Percentiles rank a stretch among this genome's conserved stretches.
phyloP scores from a whole-genome alignment of 768 basidiomycete species.

The Kwoniella dendrophila region DNA sequence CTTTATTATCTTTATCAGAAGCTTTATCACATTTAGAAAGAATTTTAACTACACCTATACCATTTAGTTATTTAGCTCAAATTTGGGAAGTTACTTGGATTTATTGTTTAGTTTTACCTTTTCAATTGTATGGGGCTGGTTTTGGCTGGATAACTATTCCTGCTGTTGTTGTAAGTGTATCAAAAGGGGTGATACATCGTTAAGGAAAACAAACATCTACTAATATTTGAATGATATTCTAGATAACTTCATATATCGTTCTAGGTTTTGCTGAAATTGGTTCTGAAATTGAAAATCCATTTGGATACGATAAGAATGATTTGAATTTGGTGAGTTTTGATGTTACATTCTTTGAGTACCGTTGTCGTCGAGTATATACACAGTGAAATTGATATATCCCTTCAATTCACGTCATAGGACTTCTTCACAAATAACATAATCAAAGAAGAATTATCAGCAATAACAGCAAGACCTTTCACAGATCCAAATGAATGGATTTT shows the following conservation, averaged over 20 bases:
- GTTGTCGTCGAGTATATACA: neutral
- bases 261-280: constrained; percentile 48
- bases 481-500: constrained; percentile 52
- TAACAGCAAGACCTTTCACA: constrained; percentile 49
- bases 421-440: constrained; percentile 54
- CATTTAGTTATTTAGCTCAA: constrained; percentile 50
- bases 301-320: constrained; percentile 55
- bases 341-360: too few relatives aligned
- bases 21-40: constrained; percentile 46
- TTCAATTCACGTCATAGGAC: neutral
- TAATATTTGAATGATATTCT: neutral
- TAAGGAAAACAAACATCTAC: too few relatives aligned
- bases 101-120: constrained; percentile 50
- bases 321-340: constrained; percentile 46
- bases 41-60: constrained; percentile 54
- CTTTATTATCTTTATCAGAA: constrained; percentile 40
- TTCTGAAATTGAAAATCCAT: constrained; percentile 49
- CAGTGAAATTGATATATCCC: neutral
- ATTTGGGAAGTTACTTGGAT: constrained; percentile 54
- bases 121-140: constrained; percentile 47
- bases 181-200: neutral
- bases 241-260: constrained; percentile 51
- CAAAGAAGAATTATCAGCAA: constrained; percentile 47
- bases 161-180: constrained; percentile 42
- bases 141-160: constrained; percentile 54